phyloP scores from a whole-genome alignment of 208 protist genomes.

The Angomonas desouzai region DNA sequence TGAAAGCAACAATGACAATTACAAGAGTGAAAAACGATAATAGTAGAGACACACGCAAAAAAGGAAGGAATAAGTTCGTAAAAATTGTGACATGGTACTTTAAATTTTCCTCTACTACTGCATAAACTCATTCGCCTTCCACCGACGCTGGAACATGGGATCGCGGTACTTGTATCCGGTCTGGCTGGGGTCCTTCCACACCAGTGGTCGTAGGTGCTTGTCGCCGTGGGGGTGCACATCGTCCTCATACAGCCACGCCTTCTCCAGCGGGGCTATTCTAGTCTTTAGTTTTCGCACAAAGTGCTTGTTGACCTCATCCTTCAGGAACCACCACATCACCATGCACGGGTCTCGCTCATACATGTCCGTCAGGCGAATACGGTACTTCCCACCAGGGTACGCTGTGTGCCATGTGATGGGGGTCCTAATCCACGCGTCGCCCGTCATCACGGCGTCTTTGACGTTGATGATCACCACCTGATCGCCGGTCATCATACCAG shows the following conservation, averaged over 20 bases:
- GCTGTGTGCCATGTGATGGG: conserved; percentile 90
- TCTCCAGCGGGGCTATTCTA: conserved; percentile 83
- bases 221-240: conserved; percentile 82
- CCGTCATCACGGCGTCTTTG: conserved; percentile 89
- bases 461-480: conserved; percentile 90
- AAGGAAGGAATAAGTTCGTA: background rate
- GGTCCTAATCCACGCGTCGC: conserved; percentile 85
- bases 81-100: background rate
- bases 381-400: conserved; percentile 90
- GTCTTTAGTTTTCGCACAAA: conserved; percentile 91
- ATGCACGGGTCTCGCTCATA: conserved; percentile 92
- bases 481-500: conserved; percentile 87
- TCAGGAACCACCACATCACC: conserved; percentile 91
- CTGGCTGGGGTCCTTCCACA: conserved; percentile 59
- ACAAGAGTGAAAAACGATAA: background rate
- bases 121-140: conserved; percentile 87
- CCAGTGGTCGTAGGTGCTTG: conserved; percentile 81
- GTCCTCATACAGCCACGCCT: conserved; percentile 91
- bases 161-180: conserved; percentile 78
- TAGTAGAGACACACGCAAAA: background rate
- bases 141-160: conserved; percentile 76
- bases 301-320: conserved; percentile 87
- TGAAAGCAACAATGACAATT: no score
- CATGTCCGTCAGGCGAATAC: conserved; percentile 87
- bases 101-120: conserved; percentile 17